These are phyloP conservation scores for Sporothrix brasiliensis DNA, from an alignment of 2,329 filamentous ascomycete genomes.

Conservation along the genomic window DNA sequence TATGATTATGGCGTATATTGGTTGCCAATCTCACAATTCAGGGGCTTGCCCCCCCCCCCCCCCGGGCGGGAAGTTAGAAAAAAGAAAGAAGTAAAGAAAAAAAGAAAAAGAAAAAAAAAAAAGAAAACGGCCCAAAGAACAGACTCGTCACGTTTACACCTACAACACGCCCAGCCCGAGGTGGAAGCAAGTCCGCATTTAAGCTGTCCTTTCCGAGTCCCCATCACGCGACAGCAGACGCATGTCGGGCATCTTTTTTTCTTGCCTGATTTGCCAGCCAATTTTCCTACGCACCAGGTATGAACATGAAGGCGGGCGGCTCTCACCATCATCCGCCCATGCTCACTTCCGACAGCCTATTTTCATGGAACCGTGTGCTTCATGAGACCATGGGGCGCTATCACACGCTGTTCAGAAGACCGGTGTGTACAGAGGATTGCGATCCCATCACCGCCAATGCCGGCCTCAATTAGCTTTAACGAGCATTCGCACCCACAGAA, in stretches of 20 bases:
- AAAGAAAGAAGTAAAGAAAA: too few species aligned
- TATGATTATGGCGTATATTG: too few species aligned
- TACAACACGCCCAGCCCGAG: too few species aligned
- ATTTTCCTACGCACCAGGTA: neutral
- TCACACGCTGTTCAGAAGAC: neutral
- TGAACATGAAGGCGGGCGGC: neutral
- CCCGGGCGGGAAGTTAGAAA: too few species aligned
- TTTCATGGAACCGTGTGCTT: neutral
- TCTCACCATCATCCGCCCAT: conserved; percentile 6
- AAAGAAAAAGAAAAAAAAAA: too few species aligned
- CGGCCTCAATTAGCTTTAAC: neutral
- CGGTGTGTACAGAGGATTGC: neutral
- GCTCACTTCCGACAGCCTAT: neutral
- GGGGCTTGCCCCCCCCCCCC: too few species aligned
- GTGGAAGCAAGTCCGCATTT: neutral
- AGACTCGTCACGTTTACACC: too few species aligned
- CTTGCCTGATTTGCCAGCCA: neutral
- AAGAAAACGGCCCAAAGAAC: too few species aligned
- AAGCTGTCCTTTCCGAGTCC: too few species aligned
- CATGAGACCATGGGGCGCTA: neutral
- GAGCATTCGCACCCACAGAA: too few species aligned
- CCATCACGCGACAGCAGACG: neutral
- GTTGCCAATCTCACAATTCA: too few species aligned
- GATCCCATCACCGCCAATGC: neutral
- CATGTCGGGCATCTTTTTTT: neutral